phyloP scores from a whole-genome alignment of 1,284 basidiomycete genomes.

The Fomitopsis betulina region DNA sequence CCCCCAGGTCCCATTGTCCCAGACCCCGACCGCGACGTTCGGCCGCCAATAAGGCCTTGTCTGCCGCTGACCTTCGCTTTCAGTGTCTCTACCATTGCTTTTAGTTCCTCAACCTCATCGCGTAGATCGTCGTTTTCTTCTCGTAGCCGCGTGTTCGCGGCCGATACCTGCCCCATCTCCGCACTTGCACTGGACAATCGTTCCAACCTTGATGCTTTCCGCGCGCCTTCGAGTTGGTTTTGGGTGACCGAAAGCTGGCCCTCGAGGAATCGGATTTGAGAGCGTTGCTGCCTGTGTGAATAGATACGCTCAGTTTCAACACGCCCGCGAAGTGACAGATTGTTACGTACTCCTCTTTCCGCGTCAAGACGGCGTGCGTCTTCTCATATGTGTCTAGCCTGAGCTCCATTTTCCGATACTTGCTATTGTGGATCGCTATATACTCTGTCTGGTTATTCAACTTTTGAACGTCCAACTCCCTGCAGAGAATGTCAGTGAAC shows the following conservation, averaged over 20 bases:
- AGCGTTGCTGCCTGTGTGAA: conserved; percentile 51
- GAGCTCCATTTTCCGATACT: conserved; percentile 60
- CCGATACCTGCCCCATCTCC: conserved; percentile 37
- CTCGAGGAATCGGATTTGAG: conserved; percentile 56
- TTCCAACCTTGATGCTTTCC: conserved; percentile 31
- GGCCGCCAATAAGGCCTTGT: background rate
- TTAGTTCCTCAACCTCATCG: conserved; percentile 68
- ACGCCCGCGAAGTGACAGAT: background rate
- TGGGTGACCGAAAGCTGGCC: conserved; percentile 38
- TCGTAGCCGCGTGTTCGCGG: conserved; percentile 44
- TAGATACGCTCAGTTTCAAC: background rate
- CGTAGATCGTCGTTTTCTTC: conserved; percentile 55
- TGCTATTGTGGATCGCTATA: conserved; percentile 48
- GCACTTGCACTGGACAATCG: conserved; percentile 41
- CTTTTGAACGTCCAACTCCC: conserved; percentile 69
- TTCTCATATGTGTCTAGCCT: conserved; percentile 52
- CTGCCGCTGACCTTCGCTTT: conserved; percentile 27
- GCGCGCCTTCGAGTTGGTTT: conserved; percentile 31
- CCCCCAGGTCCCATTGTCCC: background rate
- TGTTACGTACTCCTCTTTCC: conserved; percentile 46
- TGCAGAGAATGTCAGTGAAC: conserved; percentile 22
- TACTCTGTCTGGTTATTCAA: conserved; percentile 62
- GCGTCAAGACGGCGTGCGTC: conserved; percentile 46
- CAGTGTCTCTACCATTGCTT: conserved; percentile 63
- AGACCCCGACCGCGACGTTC: conserved; percentile 17